Evolutionary conservation across 2,329 filamentous ascomycete genomes (phyloP), one percentile per base, ranked within the genome.

Genomic region (Xylariales sp.): DNA sequence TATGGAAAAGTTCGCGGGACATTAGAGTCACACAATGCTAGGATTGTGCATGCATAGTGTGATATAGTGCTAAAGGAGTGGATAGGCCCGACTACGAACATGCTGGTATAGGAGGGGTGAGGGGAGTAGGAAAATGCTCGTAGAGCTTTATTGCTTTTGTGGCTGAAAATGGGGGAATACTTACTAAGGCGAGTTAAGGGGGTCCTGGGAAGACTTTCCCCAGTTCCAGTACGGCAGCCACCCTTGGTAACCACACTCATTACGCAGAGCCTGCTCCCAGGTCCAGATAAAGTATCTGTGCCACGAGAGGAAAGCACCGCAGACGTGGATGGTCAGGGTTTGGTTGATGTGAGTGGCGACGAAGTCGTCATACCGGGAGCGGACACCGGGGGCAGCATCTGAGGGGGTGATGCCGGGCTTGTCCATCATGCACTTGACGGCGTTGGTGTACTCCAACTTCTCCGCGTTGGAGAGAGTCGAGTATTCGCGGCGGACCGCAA

Each of bases 201-300:
- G 53, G 37, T 60, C 51, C 25, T 53, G 47, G 6, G 50, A 53
- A 17, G 53, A 62, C 18, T 57, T 54, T 27, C 51, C 49, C 58
- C 55, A 62, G 40, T 59, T 55, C 60, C 61, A 64, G 50, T 65
- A 67, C 11, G 63, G n/a, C n/a, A n/a, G n/a, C n/a, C n/a, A n/a
- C n/a, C n/a, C n/a, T n/a, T n/a, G n/a, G 42, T 66, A 69, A 5
- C 57, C 60, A 44, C 66, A 69, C 47, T 70, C 66, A 2, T 57
- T 50, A n/a, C 56, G 15, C 6, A 42, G 31, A 5, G 40, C 40
- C 4, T 16, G 17, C 40, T 42, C 21, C 24, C 25, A 41, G 23
- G 34, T 31, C 40, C 27, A 40, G 31, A 44, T 42, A 25, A 31
- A 44, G 31, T 41, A 44, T 6, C 41, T 30, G 17, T 50, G 49